Evolutionary conservation across 768 basidiomycete species (phyloP).

Genomic region (Rubroboletus satanas): DNA sequence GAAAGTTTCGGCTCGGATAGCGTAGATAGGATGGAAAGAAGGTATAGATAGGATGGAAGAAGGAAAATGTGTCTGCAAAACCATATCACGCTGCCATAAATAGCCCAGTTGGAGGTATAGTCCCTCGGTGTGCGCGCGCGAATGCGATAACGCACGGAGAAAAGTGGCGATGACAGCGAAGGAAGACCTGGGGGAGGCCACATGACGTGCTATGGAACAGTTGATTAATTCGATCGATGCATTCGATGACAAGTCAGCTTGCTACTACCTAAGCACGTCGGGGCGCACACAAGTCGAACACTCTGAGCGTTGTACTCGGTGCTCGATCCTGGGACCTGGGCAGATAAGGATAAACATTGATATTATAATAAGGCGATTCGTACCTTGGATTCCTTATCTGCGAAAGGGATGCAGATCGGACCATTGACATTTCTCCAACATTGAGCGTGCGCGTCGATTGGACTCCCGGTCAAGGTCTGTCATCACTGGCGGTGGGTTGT

Average conservation of each 20-base stretch:
- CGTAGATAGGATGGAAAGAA: slow-evolving; percentile 4
- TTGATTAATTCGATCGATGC: not conserved
- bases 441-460: not conserved
- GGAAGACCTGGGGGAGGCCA: not conserved
- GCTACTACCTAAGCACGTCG: not conserved
- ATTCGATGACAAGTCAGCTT: not conserved
- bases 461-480: not conserved
- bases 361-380: not conserved
- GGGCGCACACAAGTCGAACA: not conserved
- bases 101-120: not conserved
- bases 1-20: not conserved
- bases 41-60: not conserved
- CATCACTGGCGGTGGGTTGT: no score
- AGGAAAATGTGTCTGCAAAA: slow-evolving; percentile 7
- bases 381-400: not conserved
- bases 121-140: not conserved
- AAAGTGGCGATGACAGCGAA: not conserved
- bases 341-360: slow-evolving; percentile 4
- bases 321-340: slow-evolving; percentile 4
- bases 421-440: not conserved
- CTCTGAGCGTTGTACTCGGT: not conserved
- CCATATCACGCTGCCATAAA: slow-evolving; percentile 13
- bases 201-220: not conserved
- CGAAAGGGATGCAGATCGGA: not conserved
- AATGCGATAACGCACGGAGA: slow-evolving; percentile 10